Base-by-base conservation (phyloP, 106 monocot genomes). In the Acanthochlamys bracteata region DNA sequence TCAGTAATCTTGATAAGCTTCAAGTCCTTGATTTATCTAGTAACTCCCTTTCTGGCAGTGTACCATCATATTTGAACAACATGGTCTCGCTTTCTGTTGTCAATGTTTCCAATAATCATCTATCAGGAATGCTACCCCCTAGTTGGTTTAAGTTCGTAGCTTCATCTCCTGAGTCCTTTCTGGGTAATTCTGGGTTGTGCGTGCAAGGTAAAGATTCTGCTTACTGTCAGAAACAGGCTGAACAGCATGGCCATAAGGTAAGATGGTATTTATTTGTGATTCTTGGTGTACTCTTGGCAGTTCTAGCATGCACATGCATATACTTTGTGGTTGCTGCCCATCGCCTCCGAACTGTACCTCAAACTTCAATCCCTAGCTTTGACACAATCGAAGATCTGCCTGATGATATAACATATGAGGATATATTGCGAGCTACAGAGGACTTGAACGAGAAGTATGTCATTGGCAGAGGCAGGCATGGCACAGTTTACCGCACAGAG, bases 401-500 rank as follows among this genome's bases (percentile, higher is more conserved):
- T 23, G 69, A 80, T 24, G 83, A 83, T 54, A 42, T 90, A 20
- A 78, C 83, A 49, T 83, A 75, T 43, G 80, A 85, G 59, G 83
- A 80, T 61, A 83, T 90, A 66, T 26, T 90, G 63, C 68, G 64
- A 42, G 75, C 69, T 3, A 86, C 90, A 12, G 86, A 86, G 46
- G 80, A 80, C 8, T 70, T 77, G 66, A 83, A 79, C 42, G 90
- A 90, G 20, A 78, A 90, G 59, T 79, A 83, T 76, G 68, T 86
- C 23, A 83, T 90, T 58, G 86, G 90, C 21, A 86, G 70, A 59
- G 90, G 90, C 55, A 83, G 66, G 53, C 76, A 83, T 75, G 86
- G 90, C 8, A 80, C 80, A 39, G 90, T 90, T 53, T 90, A 86
- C 67, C 69, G 74, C 20, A 71, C 73, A 16, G 80, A 83, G 68